phyloP scores from a whole-genome alignment of 805 yeast genomes.

The Starmerella kuoi region DNA sequence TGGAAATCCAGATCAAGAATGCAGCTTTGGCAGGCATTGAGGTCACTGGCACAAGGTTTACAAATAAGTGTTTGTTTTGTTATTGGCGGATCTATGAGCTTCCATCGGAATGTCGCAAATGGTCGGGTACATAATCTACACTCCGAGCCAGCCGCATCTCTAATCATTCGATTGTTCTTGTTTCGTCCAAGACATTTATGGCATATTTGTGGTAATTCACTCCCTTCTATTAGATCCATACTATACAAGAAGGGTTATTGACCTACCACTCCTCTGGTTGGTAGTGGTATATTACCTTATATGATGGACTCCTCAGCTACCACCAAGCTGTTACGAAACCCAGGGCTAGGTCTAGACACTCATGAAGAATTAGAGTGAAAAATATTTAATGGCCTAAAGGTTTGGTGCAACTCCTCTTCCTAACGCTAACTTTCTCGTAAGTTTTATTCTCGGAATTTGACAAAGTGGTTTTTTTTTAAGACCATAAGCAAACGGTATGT shows the following conservation, averaged over 20 bases:
- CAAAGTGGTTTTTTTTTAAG: too few species aligned
- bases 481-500: conserved; percentile 26
- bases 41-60: conserved; percentile 60
- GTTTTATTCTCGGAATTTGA: too few species aligned
- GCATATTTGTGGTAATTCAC: conserved; percentile 55
- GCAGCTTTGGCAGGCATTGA: conserved; percentile 82
- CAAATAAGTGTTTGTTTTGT: conserved; percentile 61
- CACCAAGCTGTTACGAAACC: too few species aligned
- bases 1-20: conserved; percentile 71
- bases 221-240: conserved; percentile 19
- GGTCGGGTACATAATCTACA: conserved; percentile 80
- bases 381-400: too few species aligned
- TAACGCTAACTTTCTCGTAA: too few species aligned
- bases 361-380: too few species aligned
- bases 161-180: conserved; percentile 55
- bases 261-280: too few species aligned
- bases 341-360: too few species aligned
- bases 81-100: conserved; percentile 33
- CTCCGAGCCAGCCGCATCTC: conserved; percentile 61
- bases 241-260: background rate
- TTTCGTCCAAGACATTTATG: conserved; percentile 58
- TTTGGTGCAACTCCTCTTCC: too few species aligned
- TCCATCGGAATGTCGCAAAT: conserved; percentile 72
- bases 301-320: too few species aligned
- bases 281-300: too few species aligned